Evolutionary conservation across 352 stramenopile species (phyloP).

Genomic region (Phytophthora rubi): DNA sequence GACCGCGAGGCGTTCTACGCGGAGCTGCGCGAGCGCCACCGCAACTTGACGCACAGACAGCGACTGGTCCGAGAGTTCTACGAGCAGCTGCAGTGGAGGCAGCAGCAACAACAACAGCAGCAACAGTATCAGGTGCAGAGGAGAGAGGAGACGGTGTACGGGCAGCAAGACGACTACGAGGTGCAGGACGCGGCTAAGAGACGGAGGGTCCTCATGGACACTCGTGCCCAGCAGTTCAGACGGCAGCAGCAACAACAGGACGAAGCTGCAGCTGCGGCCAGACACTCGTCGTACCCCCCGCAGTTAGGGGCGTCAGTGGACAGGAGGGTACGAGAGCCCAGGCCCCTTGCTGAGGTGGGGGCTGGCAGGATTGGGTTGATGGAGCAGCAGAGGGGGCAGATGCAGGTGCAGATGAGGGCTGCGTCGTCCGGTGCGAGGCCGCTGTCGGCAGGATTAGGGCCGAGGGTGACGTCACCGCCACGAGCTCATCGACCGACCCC

Average conservation of each 20-base stretch:
- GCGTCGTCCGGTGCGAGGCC: no score
- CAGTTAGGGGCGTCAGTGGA: neutral
- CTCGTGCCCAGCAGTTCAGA: neutral
- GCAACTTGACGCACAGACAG: constrained; percentile 27
- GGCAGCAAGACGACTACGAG: neutral
- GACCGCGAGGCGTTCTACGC: constrained; percentile 26
- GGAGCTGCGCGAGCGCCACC: constrained; percentile 31
- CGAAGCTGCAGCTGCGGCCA: neutral
- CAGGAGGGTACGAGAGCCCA: neutral
- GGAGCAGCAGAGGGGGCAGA: no score
- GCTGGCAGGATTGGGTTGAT: no score
- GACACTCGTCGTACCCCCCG: neutral
- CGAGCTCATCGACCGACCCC: neutral
- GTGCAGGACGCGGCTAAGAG: constrained; percentile 2
- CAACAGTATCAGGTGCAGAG: no score
- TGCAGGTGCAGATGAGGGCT: no score
- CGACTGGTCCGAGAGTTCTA: constrained; percentile 20
- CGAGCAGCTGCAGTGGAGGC: constrained; percentile 1
- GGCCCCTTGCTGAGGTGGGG: neutral
- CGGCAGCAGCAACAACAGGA: neutral
- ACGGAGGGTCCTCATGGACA: neutral
- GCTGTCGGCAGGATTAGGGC: no score
- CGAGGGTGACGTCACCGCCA: neutral
- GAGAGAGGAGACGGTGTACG: neutral
- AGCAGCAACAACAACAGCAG: neutral